Percentiles rank a stretch among this genome's conserved stretches.
Evolutionary conservation across 2,329 filamentous ascomycete genomes (phyloP).

Genomic region (Colletotrichum godetiae): DNA sequence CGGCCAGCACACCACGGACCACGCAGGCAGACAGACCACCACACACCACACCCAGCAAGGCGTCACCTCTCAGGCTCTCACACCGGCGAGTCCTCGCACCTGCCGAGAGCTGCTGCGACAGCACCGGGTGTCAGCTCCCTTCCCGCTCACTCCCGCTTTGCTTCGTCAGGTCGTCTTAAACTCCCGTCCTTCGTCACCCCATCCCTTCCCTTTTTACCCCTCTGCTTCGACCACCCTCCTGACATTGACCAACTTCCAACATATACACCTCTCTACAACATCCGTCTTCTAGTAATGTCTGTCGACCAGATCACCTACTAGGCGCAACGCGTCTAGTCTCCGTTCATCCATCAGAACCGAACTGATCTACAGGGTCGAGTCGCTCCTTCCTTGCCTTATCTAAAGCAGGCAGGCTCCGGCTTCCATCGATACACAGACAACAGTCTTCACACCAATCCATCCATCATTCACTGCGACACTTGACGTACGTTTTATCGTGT

Average conservation of each 20-base stretch:
- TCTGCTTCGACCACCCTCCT: neutral
- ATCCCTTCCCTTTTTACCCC: constrained; percentile 12
- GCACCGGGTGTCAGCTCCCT: constrained; percentile 7
- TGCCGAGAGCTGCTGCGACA: constrained; percentile 33
- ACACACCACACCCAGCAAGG: constrained; percentile 14
- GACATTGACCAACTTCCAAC: neutral
- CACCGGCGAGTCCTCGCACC: constrained; percentile 12
- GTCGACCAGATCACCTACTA: constrained; percentile 34
- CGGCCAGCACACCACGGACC: constrained; percentile 15
- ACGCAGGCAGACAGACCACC: constrained; percentile 1
- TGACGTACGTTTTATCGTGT: constrained; percentile 14
- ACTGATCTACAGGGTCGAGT: constrained; percentile 35
- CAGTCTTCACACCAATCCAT: constrained; percentile 12
- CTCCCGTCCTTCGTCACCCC: constrained; percentile 28
- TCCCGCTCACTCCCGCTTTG: constrained; percentile 23
- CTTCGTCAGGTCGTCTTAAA: constrained; percentile 23
- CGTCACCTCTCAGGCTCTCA: constrained; percentile 26
- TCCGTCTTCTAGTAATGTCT: constrained; percentile 32
- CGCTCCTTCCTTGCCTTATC: constrained; percentile 32
- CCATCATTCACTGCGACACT: constrained; percentile 12
- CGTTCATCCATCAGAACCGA: constrained; percentile 27
- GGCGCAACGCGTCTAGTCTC: constrained; percentile 38
- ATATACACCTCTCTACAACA: constrained; percentile 15
- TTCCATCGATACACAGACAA: constrained; percentile 29
- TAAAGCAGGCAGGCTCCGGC: constrained; percentile 21